Conservation (phyloP, 2,329 filamentous ascomycete species). For the Phaeophleospora eucalypticola region DNA sequence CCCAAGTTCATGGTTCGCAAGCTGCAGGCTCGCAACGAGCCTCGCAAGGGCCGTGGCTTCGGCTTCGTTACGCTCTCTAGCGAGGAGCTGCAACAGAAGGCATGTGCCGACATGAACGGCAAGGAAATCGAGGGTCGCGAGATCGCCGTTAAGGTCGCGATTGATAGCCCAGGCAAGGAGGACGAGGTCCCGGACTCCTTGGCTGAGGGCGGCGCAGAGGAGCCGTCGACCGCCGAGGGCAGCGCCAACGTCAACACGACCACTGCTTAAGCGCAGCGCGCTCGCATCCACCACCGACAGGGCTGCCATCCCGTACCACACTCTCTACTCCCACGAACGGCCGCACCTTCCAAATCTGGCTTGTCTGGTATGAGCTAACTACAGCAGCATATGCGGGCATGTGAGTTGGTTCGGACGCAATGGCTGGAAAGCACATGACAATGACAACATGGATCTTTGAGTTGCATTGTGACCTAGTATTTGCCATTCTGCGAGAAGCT, state of each 20-base stretch:
- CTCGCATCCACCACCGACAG: slow-evolving; percentile 2
- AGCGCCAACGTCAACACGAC: slow-evolving; percentile 31
- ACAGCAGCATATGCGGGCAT: slow-evolving; percentile 15
- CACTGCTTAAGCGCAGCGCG: slow-evolving; percentile 24
- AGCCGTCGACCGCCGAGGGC: slow-evolving; percentile 35
- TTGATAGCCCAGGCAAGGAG: slow-evolving; percentile 99
- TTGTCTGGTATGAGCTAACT: slow-evolving; percentile 22
- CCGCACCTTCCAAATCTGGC: slow-evolving; percentile 17
- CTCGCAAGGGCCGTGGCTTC: slow-evolving; percentile 98
- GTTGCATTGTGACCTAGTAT: slow-evolving; percentile 11
- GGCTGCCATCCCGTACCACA: slow-evolving; percentile 8
- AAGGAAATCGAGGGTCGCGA: slow-evolving; percentile 98
- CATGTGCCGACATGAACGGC: slow-evolving; percentile 96
- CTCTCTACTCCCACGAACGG: slow-evolving; percentile 13
- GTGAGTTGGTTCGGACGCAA: slow-evolving; percentile 12
- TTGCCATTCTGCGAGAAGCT: slow-evolving; percentile 21
- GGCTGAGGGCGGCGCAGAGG: slow-evolving; percentile 39
- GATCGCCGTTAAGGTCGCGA: slow-evolving; percentile 99
- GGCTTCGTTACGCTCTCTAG: slow-evolving; percentile 95
- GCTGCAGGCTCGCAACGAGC: slow-evolving; percentile 94
- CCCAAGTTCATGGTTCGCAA: slow-evolving; percentile 99
- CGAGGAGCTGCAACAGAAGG: slow-evolving; percentile 96
- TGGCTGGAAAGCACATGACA: slow-evolving; percentile 16
- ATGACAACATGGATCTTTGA: slow-evolving; percentile 18
- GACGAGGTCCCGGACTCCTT: slow-evolving; percentile 61